These are phyloP conservation scores for Stephania japonica DNA, from an alignment of 164 flowering plant species.

Conservation along the genomic window DNA sequence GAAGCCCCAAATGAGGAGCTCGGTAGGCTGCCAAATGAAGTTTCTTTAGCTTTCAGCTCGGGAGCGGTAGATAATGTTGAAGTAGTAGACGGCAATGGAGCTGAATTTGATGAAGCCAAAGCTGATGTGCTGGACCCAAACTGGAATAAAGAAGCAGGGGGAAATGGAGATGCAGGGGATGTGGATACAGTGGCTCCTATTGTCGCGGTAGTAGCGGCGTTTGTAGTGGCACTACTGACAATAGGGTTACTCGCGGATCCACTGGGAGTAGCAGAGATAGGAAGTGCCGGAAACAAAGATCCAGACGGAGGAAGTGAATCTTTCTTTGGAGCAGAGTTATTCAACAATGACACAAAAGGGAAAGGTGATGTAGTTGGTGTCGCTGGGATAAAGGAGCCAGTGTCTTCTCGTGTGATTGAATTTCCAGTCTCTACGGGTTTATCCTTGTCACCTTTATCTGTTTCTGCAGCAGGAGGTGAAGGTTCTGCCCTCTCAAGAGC, in stretches of 20 bases:
- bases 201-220: slow-evolving; percentile 8
- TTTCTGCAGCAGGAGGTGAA: slow-evolving; percentile 20
- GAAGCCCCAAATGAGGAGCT: slow-evolving; percentile 24
- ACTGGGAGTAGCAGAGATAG: slow-evolving; percentile 12
- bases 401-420: slow-evolving; percentile 19
- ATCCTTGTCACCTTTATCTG: slow-evolving; percentile 22
- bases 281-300: slow-evolving; percentile 19
- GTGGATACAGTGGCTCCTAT: slow-evolving; percentile 14
- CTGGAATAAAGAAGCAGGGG: slow-evolving; percentile 26
- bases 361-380: slow-evolving; percentile 24
- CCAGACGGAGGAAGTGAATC: slow-evolving; percentile 26
- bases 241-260: slow-evolving; percentile 11
- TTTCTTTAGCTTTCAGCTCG: slow-evolving; percentile 27
- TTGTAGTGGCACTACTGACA: slow-evolving; percentile 7
- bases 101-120: slow-evolving; percentile 24
- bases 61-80: slow-evolving; percentile 19
- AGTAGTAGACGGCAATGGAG: slow-evolving; percentile 21
- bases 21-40: slow-evolving; percentile 22
- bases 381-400: slow-evolving; percentile 14
- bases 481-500: slow-evolving; percentile 11
- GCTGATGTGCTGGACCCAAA: slow-evolving; percentile 26
- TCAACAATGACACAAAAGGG: slow-evolving; percentile 29
- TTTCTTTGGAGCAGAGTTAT: slow-evolving; percentile 25
- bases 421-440: slow-evolving; percentile 19
- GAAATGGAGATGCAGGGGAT: slow-evolving; percentile 25